phyloP scores from a whole-genome alignment of 305 asterid genomes.

The Vinca major region DNA sequence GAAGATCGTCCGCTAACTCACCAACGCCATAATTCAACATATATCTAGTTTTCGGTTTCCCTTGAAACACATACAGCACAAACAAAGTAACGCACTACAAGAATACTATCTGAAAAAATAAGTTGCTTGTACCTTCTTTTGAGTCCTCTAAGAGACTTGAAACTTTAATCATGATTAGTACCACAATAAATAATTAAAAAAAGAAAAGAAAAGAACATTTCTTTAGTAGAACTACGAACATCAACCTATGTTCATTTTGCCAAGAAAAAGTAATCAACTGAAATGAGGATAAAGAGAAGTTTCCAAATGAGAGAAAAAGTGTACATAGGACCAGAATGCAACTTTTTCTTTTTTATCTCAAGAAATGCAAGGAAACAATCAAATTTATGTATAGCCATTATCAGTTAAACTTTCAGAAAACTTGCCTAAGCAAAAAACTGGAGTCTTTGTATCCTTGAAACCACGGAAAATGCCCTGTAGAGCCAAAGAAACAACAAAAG shows the following conservation, averaged over 20 bases:
- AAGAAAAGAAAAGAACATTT: background rate
- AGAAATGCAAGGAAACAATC: background rate
- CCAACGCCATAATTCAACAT: background rate
- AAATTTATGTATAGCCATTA: background rate
- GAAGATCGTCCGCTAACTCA: background rate
- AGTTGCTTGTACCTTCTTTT: background rate
- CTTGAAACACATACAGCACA: background rate
- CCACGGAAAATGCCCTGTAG: conserved; percentile 98
- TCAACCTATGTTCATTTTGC: background rate
- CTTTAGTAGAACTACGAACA: background rate
- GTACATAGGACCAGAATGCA: background rate
- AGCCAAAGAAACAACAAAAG: conserved; percentile 86
- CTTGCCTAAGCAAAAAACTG: conserved; percentile 82
- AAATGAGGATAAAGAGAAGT: background rate
- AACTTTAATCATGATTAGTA: background rate
- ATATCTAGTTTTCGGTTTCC: background rate
- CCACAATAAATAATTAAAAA: no score
- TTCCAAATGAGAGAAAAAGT: background rate
- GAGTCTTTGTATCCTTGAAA: conserved; percentile 91
- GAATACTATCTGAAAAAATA: background rate
- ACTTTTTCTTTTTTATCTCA: background rate
- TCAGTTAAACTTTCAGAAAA: conserved; percentile 5
- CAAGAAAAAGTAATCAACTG: background rate
- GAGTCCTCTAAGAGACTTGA: background rate
- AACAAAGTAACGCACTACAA: background rate